A percentile compares a stretch with the other conserved stretches of the same genome.
Evolutionary conservation across 441 rosid species (phyloP).

Genomic region (Brassica hybrid): DNA sequence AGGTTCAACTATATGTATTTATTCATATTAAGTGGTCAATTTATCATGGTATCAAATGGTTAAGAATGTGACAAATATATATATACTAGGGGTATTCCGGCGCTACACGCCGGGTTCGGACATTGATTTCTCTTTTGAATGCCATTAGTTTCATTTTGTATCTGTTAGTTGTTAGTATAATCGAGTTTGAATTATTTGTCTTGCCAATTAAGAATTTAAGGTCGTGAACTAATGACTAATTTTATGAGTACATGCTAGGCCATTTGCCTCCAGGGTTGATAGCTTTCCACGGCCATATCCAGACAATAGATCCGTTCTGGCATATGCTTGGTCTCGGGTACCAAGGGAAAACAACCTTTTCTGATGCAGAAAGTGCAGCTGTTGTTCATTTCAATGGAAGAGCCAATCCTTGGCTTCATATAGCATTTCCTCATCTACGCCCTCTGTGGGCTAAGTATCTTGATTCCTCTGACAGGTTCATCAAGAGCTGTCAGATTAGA

Average conservation of each 20-base stretch:
- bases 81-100: no score
- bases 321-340: constrained; percentile 84
- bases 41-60: background rate
- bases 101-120: no score
- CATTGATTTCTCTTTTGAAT: no score
- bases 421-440: constrained; percentile 81
- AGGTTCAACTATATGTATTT: background rate
- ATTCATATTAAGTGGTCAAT: background rate
- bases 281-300: constrained; percentile 90
- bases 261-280: constrained; percentile 91
- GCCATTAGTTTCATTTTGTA: no score
- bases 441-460: constrained; percentile 88
- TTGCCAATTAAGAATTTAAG: no score
- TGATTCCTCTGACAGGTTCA: constrained; percentile 87
- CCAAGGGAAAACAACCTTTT: constrained; percentile 64
- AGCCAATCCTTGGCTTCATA: constrained; percentile 99
- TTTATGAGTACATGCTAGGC: no score
- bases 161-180: no score
- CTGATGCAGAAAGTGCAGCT: constrained; percentile 79
- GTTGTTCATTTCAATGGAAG: constrained; percentile 96
- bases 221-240: no score
- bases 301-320: constrained; percentile 83
- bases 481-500: constrained; percentile 78
- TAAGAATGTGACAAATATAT: background rate
- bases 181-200: no score